These are phyloP conservation scores for Fraxinus baroniana DNA, from an alignment of 305 asterid genomes.

Conservation along the genomic window DNA sequence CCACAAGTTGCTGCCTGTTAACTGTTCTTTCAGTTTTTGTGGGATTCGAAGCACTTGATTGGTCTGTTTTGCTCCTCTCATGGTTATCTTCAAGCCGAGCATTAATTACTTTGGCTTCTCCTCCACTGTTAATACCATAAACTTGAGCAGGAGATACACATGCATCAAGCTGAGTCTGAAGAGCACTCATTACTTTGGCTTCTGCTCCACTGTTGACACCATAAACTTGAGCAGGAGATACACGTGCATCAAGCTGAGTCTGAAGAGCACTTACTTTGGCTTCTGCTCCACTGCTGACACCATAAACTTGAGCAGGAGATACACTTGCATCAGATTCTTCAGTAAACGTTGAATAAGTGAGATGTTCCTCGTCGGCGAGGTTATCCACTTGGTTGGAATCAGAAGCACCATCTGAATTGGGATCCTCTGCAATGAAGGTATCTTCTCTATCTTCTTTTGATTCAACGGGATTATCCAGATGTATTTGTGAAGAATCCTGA, in stretches of 20 bases:
- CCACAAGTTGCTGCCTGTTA: conserved; percentile 30
- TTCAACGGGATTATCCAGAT: conserved; percentile 24
- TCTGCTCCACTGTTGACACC: conserved; percentile 24
- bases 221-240: conserved; percentile 33
- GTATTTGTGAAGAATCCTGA: conserved; percentile 41
- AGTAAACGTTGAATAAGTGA: conserved; percentile 47
- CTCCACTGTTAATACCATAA: conserved; percentile 19
- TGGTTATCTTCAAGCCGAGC: conserved; percentile 28
- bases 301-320: conserved; percentile 33
- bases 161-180: conserved; percentile 33
- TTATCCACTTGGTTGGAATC: conserved; percentile 40
- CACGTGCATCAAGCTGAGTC: conserved; percentile 37
- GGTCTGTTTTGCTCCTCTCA: conserved; percentile 33
- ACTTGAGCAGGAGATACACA: conserved; percentile 38
- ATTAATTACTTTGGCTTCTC: conserved; percentile 26
- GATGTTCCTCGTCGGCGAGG: conserved; percentile 50
- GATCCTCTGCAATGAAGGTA: conserved; percentile 41
- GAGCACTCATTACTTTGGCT: conserved; percentile 18
- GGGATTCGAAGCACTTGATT: conserved; percentile 37
- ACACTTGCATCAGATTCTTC: conserved; percentile 62
- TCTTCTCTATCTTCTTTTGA: conserved; percentile 33
- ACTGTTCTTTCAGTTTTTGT: conserved; percentile 29
- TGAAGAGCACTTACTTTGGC: conserved; percentile 19
- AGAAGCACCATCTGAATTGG: conserved; percentile 42
- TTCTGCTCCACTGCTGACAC: conserved; percentile 26